Conservation (phyloP, 2,329 filamentous ascomycete genomes). For the Westerdykella ornata region DNA sequence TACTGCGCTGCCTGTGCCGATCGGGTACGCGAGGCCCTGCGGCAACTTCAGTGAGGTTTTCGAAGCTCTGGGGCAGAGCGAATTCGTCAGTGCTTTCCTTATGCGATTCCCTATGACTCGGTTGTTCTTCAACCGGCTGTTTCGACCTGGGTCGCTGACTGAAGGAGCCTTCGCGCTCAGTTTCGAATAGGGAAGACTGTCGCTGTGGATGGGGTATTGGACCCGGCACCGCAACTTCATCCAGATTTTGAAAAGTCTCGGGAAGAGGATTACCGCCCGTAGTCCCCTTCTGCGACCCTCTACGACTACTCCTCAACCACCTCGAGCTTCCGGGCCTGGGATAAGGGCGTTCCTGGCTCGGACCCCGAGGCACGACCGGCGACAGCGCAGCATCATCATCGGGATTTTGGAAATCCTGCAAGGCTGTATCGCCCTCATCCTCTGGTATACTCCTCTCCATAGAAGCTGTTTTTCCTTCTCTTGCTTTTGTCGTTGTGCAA, state of each 20-base stretch:
- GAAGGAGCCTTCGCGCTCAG: neutral
- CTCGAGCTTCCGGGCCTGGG: neutral
- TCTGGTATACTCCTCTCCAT: constrained; percentile 6
- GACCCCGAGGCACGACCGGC: constrained; percentile 40
- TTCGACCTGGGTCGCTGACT: neutral
- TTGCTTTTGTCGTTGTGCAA: neutral
- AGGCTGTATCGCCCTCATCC: constrained; percentile 9
- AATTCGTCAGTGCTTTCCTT: neutral
- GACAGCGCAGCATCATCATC: constrained; percentile 32
- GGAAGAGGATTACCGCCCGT: no score
- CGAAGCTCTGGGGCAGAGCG: neutral
- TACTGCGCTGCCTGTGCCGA: neutral
- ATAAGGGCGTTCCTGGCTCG: constrained; percentile 5
- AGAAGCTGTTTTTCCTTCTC: neutral
- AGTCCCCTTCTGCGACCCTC: constrained; percentile 1
- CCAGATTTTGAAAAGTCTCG: constrained; percentile 15
- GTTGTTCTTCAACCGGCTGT: neutral
- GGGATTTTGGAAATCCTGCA: constrained; percentile 20
- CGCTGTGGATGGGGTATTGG: constrained; percentile 42
- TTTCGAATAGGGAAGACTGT: constrained; percentile 23
- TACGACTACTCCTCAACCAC: neutral
- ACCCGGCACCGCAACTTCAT: constrained; percentile 30
- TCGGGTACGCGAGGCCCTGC: neutral
- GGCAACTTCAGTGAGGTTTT: neutral
- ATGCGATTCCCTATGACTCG: neutral